These are phyloP conservation scores for Candida sphagnicola DNA, from an alignment of 805 yeast genomes.

Conservation along the genomic window DNA sequence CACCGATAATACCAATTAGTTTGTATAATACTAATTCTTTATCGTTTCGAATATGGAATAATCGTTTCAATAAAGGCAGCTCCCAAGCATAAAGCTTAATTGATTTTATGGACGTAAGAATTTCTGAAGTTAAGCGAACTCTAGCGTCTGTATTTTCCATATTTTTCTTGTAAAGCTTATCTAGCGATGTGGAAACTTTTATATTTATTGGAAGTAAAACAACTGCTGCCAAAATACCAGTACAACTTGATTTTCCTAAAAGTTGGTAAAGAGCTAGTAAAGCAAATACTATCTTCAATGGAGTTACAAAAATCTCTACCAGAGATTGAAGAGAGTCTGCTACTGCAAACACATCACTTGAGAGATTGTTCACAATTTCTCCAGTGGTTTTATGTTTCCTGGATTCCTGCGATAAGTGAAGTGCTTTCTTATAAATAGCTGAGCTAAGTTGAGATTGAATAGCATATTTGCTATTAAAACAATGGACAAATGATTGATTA, in stretches of 20 bases:
- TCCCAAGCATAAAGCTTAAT: slow-evolving; percentile 43
- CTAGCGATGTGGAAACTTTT: slow-evolving; percentile 21
- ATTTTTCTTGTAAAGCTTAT: slow-evolving; percentile 19
- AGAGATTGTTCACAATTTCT: slow-evolving; percentile 29
- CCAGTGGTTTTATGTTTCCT: slow-evolving; percentile 29
- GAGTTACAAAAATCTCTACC: slow-evolving; percentile 17
- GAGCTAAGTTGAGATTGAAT: slow-evolving; percentile 19
- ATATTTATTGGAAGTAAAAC: slow-evolving; percentile 30
- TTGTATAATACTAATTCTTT: slow-evolving; percentile 27
- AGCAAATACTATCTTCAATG: slow-evolving; percentile 21
- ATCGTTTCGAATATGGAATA: slow-evolving; percentile 29
- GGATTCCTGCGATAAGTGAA: slow-evolving; percentile 27
- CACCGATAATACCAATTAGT: slow-evolving; percentile 29
- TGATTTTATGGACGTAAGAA: slow-evolving; percentile 33
- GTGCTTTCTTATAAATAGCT: slow-evolving; percentile 24
- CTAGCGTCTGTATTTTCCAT: slow-evolving; percentile 36
- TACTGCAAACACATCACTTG: slow-evolving; percentile 24
- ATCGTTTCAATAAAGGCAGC: slow-evolving; percentile 31
- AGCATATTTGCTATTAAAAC: too few relatives aligned
- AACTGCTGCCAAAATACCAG: slow-evolving; percentile 29
- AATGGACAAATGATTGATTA: slow-evolving; percentile 18
- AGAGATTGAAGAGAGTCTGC: slow-evolving; percentile 12
- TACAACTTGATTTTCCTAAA: slow-evolving; percentile 32
- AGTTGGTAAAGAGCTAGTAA: slow-evolving; percentile 30
- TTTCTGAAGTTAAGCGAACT: slow-evolving; percentile 34